Evolutionary conservation across 2,329 filamentous ascomycete species (phyloP).

Genomic region (Fusarium anguioides): DNA sequence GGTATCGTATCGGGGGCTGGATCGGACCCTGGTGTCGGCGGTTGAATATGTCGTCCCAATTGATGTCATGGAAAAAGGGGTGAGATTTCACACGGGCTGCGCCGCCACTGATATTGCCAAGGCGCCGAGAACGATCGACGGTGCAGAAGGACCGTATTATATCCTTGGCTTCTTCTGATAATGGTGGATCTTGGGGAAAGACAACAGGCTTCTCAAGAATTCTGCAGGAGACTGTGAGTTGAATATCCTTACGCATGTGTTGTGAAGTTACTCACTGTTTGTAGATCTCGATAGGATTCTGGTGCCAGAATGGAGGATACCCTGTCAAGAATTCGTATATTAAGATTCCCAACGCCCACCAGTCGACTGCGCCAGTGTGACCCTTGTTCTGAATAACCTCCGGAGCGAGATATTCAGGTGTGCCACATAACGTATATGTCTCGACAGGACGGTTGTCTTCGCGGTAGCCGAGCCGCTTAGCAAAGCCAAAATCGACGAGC

Average conservation of each 20-base stretch:
- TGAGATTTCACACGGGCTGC: conserved; percentile 78
- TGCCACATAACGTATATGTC: conserved; percentile 86
- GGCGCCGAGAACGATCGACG: conserved; percentile 79
- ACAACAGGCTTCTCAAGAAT: conserved; percentile 82
- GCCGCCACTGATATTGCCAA: conserved; percentile 83
- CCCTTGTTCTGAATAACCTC: conserved; percentile 88
- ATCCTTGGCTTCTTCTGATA: conserved; percentile 76
- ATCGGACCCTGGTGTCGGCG: conserved; percentile 76
- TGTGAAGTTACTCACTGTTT: conserved; percentile 67
- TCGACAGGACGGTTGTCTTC: conserved; percentile 64
- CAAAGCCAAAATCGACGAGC: conserved; percentile 87
- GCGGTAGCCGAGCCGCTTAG: conserved; percentile 75
- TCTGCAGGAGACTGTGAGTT: conserved; percentile 54
- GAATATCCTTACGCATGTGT: neutral
- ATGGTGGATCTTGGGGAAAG: conserved; percentile 74
- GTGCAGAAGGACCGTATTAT: conserved; percentile 82
- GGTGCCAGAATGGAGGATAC: conserved; percentile 88
- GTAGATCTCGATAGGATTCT: conserved; percentile 88
- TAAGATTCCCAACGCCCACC: conserved; percentile 87
- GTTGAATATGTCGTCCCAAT: conserved; percentile 79
- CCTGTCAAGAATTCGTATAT: conserved; percentile 88
- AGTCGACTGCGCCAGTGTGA: conserved; percentile 80
- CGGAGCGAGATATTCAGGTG: conserved; percentile 84
- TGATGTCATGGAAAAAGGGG: conserved; percentile 77
- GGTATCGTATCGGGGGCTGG: conserved; percentile 76